Conservation (phyloP, 148 eudicot genomes). For the Limonium bicolor region DNA sequence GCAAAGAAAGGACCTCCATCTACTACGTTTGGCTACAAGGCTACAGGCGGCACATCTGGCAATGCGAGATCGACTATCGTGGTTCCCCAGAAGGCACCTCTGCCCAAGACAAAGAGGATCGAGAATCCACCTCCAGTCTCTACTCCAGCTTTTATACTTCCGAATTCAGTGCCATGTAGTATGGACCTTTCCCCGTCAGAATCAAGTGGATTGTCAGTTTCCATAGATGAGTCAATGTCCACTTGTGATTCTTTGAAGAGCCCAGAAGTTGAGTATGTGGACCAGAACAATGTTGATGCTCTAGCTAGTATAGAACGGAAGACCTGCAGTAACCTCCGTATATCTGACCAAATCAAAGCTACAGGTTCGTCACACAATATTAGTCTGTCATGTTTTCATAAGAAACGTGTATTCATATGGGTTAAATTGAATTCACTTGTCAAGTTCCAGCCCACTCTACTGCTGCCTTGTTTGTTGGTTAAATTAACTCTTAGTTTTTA, state of each 20-base stretch:
- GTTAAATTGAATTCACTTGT: no score
- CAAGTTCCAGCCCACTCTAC: no score
- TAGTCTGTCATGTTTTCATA: no score
- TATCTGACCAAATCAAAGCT: slow-evolving; percentile 31
- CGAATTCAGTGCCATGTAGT: slow-evolving; percentile 15
- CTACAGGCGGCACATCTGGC: slow-evolving; percentile 21
- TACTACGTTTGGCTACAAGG: no score
- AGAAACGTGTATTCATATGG: no score
- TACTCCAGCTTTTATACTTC: no score
- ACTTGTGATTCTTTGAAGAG: slow-evolving; percentile 75
- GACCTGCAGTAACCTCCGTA: slow-evolving; percentile 42
- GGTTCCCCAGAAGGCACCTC: slow-evolving; percentile 15
- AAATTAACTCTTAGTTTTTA: no score
- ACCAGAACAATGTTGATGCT: slow-evolving; percentile 38
- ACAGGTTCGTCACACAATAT: slow-evolving; percentile 37
- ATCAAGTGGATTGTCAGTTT: slow-evolving; percentile 38
- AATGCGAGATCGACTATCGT: slow-evolving; percentile 25
- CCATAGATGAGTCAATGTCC: slow-evolving; percentile 75
- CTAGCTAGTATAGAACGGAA: slow-evolving; percentile 51
- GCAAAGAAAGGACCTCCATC: slow-evolving; percentile 40
- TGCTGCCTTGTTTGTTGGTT: no score
- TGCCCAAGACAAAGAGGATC: slow-evolving; percentile 22
- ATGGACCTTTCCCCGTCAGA: slow-evolving; percentile 42
- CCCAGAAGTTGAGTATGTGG: slow-evolving; percentile 72
- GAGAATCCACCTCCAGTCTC: slow-evolving; percentile 11